Evolutionary conservation across 2,329 filamentous ascomycete species (phyloP).

Genomic region (Ceratocystiopsis sp.): DNA sequence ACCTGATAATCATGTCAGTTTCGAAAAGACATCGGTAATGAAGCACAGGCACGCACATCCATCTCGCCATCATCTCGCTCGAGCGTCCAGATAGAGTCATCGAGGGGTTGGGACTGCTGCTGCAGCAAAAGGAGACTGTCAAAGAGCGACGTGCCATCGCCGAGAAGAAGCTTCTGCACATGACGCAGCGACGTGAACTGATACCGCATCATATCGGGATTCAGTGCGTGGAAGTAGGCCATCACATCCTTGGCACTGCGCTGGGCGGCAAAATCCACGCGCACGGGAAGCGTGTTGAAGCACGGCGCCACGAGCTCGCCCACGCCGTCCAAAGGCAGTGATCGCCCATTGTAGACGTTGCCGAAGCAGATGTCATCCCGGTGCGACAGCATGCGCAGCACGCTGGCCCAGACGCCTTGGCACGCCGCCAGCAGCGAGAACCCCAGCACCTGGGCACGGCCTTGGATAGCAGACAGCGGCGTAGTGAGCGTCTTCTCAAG

Average conservation of each 20-base stretch:
- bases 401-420: slow-evolving; percentile 56
- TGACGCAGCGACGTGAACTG: slow-evolving; percentile 61
- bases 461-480: slow-evolving; percentile 28
- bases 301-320: slow-evolving; percentile 70
- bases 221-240: slow-evolving; percentile 19
- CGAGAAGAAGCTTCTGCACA: slow-evolving; percentile 38
- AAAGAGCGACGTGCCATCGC: slow-evolving; percentile 41
- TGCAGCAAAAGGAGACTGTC: slow-evolving; percentile 72
- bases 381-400: slow-evolving; percentile 39
- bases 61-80: slow-evolving; percentile 43
- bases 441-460: slow-evolving; percentile 31
- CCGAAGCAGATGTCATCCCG: slow-evolving; percentile 66
- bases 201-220: slow-evolving; percentile 39
- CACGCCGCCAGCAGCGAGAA: slow-evolving; percentile 48
- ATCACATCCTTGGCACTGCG: slow-evolving; percentile 35
- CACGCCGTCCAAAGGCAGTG: slow-evolving; percentile 44
- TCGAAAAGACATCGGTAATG: too few relatives aligned
- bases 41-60: slow-evolving; percentile 34
- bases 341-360: slow-evolving; percentile 67
- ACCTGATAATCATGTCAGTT: slow-evolving; percentile 15
- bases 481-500: slow-evolving; percentile 16
- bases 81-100: slow-evolving; percentile 37
- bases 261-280: slow-evolving; percentile 32
- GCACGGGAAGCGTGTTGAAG: slow-evolving; percentile 74
- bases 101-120: slow-evolving; percentile 39